Conservation (phyloP, 495 filamentous ascomycete species). For the Lentithecium fluviatile region DNA sequence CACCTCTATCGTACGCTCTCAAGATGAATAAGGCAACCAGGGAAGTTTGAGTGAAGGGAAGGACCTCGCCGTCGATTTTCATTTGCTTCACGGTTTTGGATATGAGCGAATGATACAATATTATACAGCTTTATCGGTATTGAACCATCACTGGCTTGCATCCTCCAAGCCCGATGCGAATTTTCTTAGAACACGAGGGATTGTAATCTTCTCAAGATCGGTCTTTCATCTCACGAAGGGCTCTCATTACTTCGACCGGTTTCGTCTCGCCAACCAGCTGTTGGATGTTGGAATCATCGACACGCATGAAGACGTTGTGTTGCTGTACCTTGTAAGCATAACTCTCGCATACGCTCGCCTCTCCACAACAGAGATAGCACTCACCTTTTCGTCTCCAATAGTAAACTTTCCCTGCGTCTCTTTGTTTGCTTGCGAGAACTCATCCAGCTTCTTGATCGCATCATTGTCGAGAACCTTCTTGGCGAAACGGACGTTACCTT, state of each 20-base stretch:
- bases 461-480: constrained; percentile 66
- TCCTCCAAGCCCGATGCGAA: too few relatives aligned
- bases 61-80: too few relatives aligned
- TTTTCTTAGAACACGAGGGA: too few relatives aligned
- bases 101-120: too few relatives aligned
- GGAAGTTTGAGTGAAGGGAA: too few relatives aligned
- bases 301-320: constrained; percentile 96
- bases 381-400: constrained; percentile 95
- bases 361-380: constrained; percentile 4
- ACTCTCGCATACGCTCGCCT: constrained; percentile 2
- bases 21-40: too few relatives aligned
- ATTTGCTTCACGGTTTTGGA: too few relatives aligned
- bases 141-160: too few relatives aligned
- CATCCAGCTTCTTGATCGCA: constrained; percentile 70
- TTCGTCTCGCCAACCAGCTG: constrained; percentile 79
- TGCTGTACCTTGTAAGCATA: constrained; percentile 51
- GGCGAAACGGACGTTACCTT: constrained; percentile 85
- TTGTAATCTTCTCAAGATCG: background rate
- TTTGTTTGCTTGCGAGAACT: constrained; percentile 74
- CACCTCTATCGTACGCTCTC: too few relatives aligned
- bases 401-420: constrained; percentile 96
- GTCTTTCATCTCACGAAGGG: constrained; percentile 92
- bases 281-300: constrained; percentile 80
- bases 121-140: too few relatives aligned
- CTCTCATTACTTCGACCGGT: constrained; percentile 81